Evolutionary conservation across 2,329 filamentous ascomycete species (phyloP).

Genomic region (Cordyceps fumosorosea): DNA sequence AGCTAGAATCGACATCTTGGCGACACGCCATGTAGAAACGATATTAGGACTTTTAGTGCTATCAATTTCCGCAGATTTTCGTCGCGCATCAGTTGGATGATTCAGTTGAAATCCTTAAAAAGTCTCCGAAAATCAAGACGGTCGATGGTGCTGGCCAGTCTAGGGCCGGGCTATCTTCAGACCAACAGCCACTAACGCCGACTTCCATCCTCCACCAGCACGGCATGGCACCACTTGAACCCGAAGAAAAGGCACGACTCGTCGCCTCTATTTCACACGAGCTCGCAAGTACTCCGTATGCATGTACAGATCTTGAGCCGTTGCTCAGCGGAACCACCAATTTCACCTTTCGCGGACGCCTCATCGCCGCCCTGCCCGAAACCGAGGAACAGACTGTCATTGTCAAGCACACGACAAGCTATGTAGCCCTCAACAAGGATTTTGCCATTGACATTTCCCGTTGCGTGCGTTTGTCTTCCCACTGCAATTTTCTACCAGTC

Average conservation of each 20-base stretch:
- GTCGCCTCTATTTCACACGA: not conserved
- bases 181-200: not conserved
- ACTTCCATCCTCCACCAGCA: not conserved
- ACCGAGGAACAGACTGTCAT: not conserved
- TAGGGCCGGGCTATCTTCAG: not conserved
- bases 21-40: not conserved
- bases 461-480: not conserved
- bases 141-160: not conserved
- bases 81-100: too few species aligned
- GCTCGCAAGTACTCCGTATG: not conserved
- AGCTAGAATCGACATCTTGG: not conserved
- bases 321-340: not conserved
- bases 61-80: not conserved
- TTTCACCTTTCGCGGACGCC: not conserved
- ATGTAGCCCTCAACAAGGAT: not conserved
- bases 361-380: not conserved
- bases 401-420: not conserved
- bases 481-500: too few species aligned
- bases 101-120: not conserved
- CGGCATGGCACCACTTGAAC: slow-evolving; percentile 1
- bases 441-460: not conserved
- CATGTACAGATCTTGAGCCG: not conserved
- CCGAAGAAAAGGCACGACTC: not conserved
- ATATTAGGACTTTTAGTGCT: not conserved
- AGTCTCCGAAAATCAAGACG: not conserved